Evolutionary conservation across 2,329 filamentous ascomycete genomes (phyloP).

Genomic region (Ramularia endophylla): DNA sequence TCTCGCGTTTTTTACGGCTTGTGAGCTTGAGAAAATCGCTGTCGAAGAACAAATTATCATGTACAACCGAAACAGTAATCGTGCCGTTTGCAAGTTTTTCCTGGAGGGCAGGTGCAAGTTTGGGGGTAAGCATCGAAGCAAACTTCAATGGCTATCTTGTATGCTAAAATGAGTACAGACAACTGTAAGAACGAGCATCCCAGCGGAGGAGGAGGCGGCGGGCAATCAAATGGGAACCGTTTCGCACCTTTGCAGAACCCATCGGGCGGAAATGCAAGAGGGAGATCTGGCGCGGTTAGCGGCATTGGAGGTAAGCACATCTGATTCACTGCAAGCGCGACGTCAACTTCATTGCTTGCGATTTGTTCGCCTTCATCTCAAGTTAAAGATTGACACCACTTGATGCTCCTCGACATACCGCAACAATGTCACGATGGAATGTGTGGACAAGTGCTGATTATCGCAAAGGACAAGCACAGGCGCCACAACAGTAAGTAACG

Average conservation of each 20-base stretch:
- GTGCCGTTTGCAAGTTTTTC: slow-evolving; percentile 55
- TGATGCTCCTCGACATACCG: neutral
- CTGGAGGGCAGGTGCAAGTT: slow-evolving; percentile 60
- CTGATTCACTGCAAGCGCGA: no score
- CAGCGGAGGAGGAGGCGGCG: slow-evolving; percentile 32
- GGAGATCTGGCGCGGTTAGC: slow-evolving; percentile 19
- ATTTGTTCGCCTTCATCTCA: no score
- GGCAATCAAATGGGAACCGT: slow-evolving; percentile 43
- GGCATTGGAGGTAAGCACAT: slow-evolving; percentile 11
- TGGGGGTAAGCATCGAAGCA: slow-evolving; percentile 47
- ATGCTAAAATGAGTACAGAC: slow-evolving; percentile 36
- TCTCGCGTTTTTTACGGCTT: neutral
- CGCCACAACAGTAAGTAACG: neutral
- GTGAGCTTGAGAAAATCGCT: no score
- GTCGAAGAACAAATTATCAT: neutral
- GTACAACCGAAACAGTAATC: slow-evolving; percentile 2
- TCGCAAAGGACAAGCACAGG: neutral
- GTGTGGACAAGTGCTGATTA: neutral
- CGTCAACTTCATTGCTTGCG: no score
- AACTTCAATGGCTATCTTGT: neutral
- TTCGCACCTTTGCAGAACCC: slow-evolving; percentile 48
- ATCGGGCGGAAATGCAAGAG: slow-evolving; percentile 22
- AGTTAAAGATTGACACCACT: no score
- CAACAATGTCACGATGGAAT: neutral
- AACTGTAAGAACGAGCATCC: slow-evolving; percentile 57